These are phyloP conservation scores for Myxozyma neglecta DNA, from an alignment of 805 yeast species.

Conservation along the genomic window DNA sequence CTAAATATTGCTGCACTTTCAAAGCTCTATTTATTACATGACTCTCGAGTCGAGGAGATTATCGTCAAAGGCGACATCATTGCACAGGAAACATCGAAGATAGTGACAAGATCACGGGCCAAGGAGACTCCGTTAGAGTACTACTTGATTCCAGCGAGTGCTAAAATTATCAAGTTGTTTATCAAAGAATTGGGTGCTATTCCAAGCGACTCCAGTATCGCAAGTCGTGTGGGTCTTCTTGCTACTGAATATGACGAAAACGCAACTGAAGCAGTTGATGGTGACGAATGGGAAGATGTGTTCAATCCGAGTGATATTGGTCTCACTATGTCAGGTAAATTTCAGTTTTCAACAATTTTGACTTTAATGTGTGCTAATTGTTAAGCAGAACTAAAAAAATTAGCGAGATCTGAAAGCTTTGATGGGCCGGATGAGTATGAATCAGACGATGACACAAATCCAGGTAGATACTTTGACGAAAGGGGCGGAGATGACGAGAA, in stretches of 20 bases:
- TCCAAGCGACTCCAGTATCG: constrained; percentile 50
- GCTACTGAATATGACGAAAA: constrained; percentile 8
- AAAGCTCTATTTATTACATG: constrained; percentile 60
- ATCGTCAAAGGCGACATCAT: constrained; percentile 74
- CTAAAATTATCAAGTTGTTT: constrained; percentile 71
- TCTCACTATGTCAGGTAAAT: constrained; percentile 27
- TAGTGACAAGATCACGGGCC: constrained; percentile 84
- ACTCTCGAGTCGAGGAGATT: constrained; percentile 51
- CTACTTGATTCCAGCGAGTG: constrained; percentile 64
- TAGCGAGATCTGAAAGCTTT: constrained; percentile 22
- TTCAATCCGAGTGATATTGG: constrained; percentile 35
- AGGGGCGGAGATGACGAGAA: constrained; percentile 23
- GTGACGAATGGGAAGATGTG: constrained; percentile 45
- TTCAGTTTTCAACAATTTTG: not conserved
- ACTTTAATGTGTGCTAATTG: constrained; percentile 1
- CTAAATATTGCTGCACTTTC: constrained; percentile 69
- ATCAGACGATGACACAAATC: constrained; percentile 36
- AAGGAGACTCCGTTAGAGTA: constrained; percentile 57
- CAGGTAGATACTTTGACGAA: constrained; percentile 40
- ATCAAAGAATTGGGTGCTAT: constrained; percentile 70
- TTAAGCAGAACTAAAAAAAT: constrained; percentile 14
- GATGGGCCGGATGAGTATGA: constrained; percentile 11
- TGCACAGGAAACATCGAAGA: constrained; percentile 60
- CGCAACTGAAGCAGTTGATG: constrained; percentile 40
- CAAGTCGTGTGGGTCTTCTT: constrained; percentile 38